Evolutionary conservation across 306 rosid genomes (phyloP).

Genomic region (Corylus heterophylla): DNA sequence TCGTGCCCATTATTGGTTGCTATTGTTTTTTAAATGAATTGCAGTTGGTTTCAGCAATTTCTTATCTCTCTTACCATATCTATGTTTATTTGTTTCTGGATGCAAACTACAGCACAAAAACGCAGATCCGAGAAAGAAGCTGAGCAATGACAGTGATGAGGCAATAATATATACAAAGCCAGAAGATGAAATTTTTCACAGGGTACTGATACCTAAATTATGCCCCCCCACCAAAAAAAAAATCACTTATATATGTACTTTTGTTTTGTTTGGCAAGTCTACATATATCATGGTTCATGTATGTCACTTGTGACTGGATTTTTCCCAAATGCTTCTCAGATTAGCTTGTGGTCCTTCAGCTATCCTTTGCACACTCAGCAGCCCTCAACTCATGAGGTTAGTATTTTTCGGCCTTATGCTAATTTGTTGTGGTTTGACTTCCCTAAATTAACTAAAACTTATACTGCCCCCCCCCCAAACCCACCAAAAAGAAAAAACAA

Average conservation of each 20-base stretch:
- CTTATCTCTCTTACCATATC: neutral
- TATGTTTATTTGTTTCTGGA: slow-evolving; percentile 19
- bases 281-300: neutral
- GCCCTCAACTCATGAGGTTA: slow-evolving; percentile 62
- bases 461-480: neutral
- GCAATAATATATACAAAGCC: slow-evolving; percentile 60
- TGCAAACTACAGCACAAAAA: slow-evolving; percentile 49
- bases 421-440: neutral
- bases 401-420: slow-evolving; percentile 17
- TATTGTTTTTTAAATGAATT: slow-evolving; percentile 13
- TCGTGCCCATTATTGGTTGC: slow-evolving; percentile 3
- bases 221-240: neutral
- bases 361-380: slow-evolving; percentile 61
- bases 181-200: slow-evolving; percentile 81
- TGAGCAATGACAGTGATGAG: slow-evolving; percentile 36
- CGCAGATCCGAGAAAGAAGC: slow-evolving; percentile 42
- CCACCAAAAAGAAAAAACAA: neutral
- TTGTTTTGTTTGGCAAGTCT: neutral
- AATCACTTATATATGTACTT: neutral
- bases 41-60: slow-evolving; percentile 11
- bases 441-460: neutral
- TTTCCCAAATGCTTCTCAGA: slow-evolving; percentile 50
- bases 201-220: slow-evolving; percentile 48
- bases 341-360: slow-evolving; percentile 68
- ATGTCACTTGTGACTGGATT: neutral